Base-by-base conservation (phyloP, 225 moss, liverwort and hornwort genomes). In the Asterella californica region DNA sequence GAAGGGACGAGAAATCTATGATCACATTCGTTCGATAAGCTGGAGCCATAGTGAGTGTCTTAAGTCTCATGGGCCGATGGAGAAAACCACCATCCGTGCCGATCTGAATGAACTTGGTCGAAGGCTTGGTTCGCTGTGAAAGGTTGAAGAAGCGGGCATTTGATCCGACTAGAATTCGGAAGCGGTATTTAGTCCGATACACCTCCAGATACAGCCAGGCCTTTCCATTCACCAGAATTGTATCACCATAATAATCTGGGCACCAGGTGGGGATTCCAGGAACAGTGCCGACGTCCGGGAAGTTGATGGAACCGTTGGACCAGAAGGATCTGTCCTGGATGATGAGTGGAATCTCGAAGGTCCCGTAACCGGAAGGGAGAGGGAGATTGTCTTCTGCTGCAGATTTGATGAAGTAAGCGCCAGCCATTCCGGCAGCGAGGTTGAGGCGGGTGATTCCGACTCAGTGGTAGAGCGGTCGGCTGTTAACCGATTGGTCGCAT, bases 181-280 rank as follows among this genome's bases (percentile, higher is more conserved):
- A 79, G 12, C 79, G 79, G 53, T 79, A 79, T 53, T 53, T 70
- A 8, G 79, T 55, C 5, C 87, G 83, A 14, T 76, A 72, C n/a
- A 91, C 87, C 8, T 77, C 29, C 29, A 85, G n/a, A 25, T 80
- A 91, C 0, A 90, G 91, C 91, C 91, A 91, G 2, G 79, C 91
- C 27, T 84, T 90, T 2, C 91, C 91, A 64, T 91, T 91, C 1
- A 90, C 88, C 2, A 88, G 0, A 7, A 91, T 87, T 0, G 80
- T 84, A 76, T 91, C 91, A 15, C 90, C 91, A 46, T 87, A 91
- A 21, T 91, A 91, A 67, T 91, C 90, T 5, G 91, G 90, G 74
- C 90, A 91, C 91, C 91, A 91, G 15, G 71, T 72, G 0, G 91
- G 90, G 60, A 90, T 90, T n/a, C 46, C 85, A 0, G 87, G 80